Evolutionary conservation across 305 asterid species (phyloP).

Genomic region (Fraxinus platypoda): DNA sequence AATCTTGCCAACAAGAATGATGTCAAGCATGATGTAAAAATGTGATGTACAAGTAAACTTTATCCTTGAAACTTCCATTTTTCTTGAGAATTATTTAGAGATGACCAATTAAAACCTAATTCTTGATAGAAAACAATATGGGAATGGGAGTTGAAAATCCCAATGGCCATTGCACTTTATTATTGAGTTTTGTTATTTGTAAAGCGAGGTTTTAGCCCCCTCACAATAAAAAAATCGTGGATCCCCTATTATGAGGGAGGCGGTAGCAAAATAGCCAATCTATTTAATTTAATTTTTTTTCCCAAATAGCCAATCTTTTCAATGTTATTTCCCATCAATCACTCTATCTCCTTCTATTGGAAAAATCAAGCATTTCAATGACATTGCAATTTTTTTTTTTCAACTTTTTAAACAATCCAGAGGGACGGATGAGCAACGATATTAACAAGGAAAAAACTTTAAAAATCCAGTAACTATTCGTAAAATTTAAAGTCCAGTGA

Average conservation of each 20-base stretch:
- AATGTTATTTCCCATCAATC: neutral
- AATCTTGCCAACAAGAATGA: no score
- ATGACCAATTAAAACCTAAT: neutral
- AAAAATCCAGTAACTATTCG: neutral
- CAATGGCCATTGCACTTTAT: neutral
- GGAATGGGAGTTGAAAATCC: neutral
- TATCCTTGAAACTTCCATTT: neutral
- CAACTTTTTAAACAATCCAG: neutral
- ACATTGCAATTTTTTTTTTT: neutral
- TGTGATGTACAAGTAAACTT: no score
- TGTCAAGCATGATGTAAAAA: no score
- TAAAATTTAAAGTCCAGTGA: neutral
- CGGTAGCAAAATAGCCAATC: no score
- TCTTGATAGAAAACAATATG: neutral
- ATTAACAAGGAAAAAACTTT: neutral
- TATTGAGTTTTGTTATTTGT: no score
- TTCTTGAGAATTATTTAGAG: neutral
- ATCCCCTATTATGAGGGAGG: no score
- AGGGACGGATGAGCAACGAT: neutral
- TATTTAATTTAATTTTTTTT: no score
- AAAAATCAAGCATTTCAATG: neutral
- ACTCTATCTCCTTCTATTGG: neutral
- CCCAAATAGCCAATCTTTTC: neutral
- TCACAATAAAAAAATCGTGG: no score
- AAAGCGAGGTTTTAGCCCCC: no score